These are phyloP conservation scores for Chlorella vulgaris DNA, from an alignment of 139 green algal species.

Conservation along the genomic window DNA sequence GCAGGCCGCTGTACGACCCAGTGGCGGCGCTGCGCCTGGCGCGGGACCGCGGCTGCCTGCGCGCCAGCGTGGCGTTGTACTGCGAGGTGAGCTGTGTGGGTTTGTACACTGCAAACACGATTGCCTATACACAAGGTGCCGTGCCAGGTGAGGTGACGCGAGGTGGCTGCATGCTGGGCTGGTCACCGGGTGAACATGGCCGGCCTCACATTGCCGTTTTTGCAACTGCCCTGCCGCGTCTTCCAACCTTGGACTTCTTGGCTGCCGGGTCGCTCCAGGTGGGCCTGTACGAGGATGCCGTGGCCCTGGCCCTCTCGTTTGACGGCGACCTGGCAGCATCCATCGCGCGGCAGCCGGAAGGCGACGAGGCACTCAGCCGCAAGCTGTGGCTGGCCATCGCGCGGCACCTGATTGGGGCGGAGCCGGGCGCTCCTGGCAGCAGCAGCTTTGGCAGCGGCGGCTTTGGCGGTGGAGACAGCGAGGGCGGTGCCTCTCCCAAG, in stretches of 20 bases:
- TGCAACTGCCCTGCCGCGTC: too few relatives aligned
- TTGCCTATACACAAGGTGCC: too few relatives aligned
- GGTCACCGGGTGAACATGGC: too few relatives aligned
- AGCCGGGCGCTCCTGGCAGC: background rate
- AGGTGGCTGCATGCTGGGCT: too few relatives aligned
- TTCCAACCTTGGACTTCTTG: too few relatives aligned
- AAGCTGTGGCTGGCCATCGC: slow-evolving; percentile 93
- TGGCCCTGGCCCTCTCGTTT: slow-evolving; percentile 74
- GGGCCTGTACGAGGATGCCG: slow-evolving; percentile 81
- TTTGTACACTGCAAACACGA: too few relatives aligned
- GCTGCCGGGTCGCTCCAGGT: too few relatives aligned
- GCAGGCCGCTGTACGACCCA: slow-evolving; percentile 80
- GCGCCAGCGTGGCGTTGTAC: slow-evolving; percentile 82
- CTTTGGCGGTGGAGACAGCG: too few relatives aligned
- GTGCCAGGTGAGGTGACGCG: too few relatives aligned
- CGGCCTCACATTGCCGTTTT: too few relatives aligned
- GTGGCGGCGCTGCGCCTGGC: slow-evolving; percentile 85
- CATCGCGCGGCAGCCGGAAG: slow-evolving; percentile 67
- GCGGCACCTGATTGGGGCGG: slow-evolving; percentile 72
- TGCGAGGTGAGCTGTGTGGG: slow-evolving; percentile 57
- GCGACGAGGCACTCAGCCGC: slow-evolving; percentile 56
- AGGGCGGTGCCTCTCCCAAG: too few relatives aligned
- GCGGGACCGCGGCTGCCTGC: slow-evolving; percentile 47
- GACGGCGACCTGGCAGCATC: slow-evolving; percentile 81
- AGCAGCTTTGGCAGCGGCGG: too few relatives aligned